Base-by-base conservation (phyloP, 129 eudicot genomes). In the Flaveria sonorensis region DNA sequence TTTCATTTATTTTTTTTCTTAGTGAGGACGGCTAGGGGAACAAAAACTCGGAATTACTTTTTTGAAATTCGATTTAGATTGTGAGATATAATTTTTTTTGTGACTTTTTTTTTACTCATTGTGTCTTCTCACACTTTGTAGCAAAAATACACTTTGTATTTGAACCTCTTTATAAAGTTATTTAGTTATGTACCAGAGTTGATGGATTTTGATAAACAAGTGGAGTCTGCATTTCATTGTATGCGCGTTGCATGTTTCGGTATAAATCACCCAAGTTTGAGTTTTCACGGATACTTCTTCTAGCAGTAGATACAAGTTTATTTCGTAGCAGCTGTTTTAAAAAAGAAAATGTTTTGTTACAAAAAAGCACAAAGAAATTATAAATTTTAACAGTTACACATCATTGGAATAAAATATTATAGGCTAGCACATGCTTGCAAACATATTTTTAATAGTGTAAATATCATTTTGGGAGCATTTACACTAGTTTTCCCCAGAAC, bases 271-370 rank as follows among this genome's bases (percentile, higher is more conserved):
- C 92, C 74, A 93, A 81, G 82, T 80, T 93, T 72, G 93, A 86
- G 73, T 91, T 93, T 72, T 79, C 81, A 55, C 71, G 80, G 15
- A 93, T 93, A 72, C 98, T 90, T 66, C 77, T 87, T 56, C 93
- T 87, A 48, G 97, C 98, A 48, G 97, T 89, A 32, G 98, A 85
- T 70, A 91, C 98, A 74, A 93, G 92, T 83, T 91, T 91, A 84
- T 91, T 93, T 70, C 98, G 88, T 40, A 93, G 85, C 60, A 93
- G 90, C 98, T 93, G 88, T 87, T 84, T 47, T 2, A 46, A 26
- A 19, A 63, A 62, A 26, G 1, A 26, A n/a, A 76, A 43, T 75
- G 16, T 51, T 66, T 70, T 15, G 42, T 68, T 14, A 52, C 51
- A 73, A 48, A 72, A 39, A 46, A 48, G 36, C 40, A 66, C 14